Percentiles rank a stretch among this genome's conserved stretches.
Evolutionary conservation across 768 basidiomycete genomes (phyloP).

Genomic region (Leccinum uliginosum): DNA sequence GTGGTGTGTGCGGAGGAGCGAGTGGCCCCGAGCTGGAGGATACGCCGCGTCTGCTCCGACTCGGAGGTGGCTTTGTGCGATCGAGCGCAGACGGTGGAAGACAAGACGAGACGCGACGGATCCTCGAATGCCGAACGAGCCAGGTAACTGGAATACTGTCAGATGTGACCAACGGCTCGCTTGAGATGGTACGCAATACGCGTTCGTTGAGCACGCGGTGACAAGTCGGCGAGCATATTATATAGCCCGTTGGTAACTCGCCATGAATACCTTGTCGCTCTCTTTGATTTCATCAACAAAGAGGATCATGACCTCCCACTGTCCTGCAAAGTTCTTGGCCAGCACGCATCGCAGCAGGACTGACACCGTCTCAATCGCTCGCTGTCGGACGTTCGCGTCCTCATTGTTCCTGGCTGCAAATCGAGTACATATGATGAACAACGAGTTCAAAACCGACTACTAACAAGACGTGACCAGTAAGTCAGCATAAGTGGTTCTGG

Average conservation of each 20-base stretch:
- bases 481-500: too few relatives aligned
- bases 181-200: too few relatives aligned
- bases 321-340: constrained; percentile 55
- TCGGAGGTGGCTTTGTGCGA: constrained; percentile 37
- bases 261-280: constrained; percentile 59
- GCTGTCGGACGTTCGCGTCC: constrained; percentile 17
- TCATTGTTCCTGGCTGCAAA: constrained; percentile 33
- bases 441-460: constrained; percentile 46
- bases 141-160: too few relatives aligned
- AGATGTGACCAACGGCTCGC: too few relatives aligned
- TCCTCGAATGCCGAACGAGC: too few relatives aligned
- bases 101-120: constrained; percentile 49
- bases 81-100: constrained; percentile 31
- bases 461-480: constrained; percentile 22
- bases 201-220: too few relatives aligned
- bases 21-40: constrained; percentile 34
- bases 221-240: too few relatives aligned
- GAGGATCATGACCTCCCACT: constrained; percentile 73
- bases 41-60: constrained; percentile 45
- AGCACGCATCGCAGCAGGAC: constrained; percentile 46
- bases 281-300: constrained; percentile 56
- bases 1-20: constrained; percentile 7
- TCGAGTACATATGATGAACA: constrained; percentile 46
- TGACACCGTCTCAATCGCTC: constrained; percentile 50
- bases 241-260: constrained; percentile 7